Evolutionary conservation across 176 grass and related monocot species (phyloP).

Genomic region (Elymus sibiricus): DNA sequence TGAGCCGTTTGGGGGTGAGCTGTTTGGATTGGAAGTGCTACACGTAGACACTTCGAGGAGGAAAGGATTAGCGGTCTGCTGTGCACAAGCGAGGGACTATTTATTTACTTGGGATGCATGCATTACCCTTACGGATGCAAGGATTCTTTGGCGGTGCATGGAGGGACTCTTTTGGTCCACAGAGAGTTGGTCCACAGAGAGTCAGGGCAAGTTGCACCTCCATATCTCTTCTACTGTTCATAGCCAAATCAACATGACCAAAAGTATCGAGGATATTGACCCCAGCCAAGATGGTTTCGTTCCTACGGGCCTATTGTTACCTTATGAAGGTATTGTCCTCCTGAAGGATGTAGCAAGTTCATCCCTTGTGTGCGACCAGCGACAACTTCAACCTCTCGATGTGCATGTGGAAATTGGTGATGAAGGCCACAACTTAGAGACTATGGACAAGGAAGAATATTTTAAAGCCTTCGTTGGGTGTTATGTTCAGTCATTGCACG

Average conservation of each 20-base stretch:
- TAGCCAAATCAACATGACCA: background rate
- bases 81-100: background rate
- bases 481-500: background rate
- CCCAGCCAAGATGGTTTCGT: background rate
- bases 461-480: rapidly evolving
- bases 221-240: background rate
- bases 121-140: background rate
- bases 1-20: too few relatives aligned
- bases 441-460: rapidly evolving
- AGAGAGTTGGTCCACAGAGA: too few relatives aligned
- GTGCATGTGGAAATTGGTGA: background rate
- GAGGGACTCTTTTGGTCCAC: rapidly evolving
- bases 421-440: background rate
- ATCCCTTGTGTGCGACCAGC: background rate
- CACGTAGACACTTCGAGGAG: background rate
- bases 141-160: background rate
- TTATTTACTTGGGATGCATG: rapidly evolving
- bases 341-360: background rate
- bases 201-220: background rate
- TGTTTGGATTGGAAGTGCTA: too few relatives aligned
- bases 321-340: background rate
- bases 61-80: background rate
- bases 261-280: background rate
- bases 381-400: background rate
- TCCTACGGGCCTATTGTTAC: background rate